phyloP scores from a whole-genome alignment of 1,284 basidiomycete genomes.

The Fomitiporia mediterranea region DNA sequence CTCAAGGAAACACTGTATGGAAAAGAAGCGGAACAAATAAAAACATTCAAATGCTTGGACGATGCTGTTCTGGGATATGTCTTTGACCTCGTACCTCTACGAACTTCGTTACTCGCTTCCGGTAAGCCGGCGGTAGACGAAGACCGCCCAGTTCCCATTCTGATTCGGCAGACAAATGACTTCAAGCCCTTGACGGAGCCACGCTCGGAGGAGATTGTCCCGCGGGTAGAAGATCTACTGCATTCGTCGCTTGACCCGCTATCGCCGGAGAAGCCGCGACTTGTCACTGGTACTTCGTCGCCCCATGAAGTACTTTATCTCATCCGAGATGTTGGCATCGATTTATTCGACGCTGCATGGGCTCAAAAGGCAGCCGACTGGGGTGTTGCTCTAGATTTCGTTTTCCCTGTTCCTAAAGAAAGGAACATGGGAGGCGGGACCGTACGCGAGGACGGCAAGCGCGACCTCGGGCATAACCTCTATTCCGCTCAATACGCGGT shows the following conservation, averaged over 20 bases:
- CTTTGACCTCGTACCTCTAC: slow-evolving; percentile 61
- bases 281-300: slow-evolving; percentile 51
- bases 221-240: slow-evolving; percentile 39
- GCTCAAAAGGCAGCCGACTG: slow-evolving; percentile 58
- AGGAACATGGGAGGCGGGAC: not conserved
- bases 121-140: slow-evolving; percentile 18
- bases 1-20: slow-evolving; percentile 53
- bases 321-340: slow-evolving; percentile 60
- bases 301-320: slow-evolving; percentile 73
- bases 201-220: slow-evolving; percentile 19
- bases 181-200: slow-evolving; percentile 19
- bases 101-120: slow-evolving; percentile 30
- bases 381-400: slow-evolving; percentile 73
- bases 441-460: slow-evolving; percentile 27
- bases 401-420: slow-evolving; percentile 49
- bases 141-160: slow-evolving; percentile 8
- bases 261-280: slow-evolving; percentile 51
- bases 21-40: slow-evolving; percentile 49
- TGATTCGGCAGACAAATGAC: slow-evolving; percentile 7
- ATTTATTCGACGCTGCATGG: slow-evolving; percentile 71
- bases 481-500: slow-evolving; percentile 52
- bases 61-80: slow-evolving; percentile 64
- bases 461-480: slow-evolving; percentile 64
- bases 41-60: slow-evolving; percentile 48
- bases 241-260: slow-evolving; percentile 53